These are phyloP conservation scores for Triglochin maritima DNA, from an alignment of 106 monocot species.

Conservation along the genomic window DNA sequence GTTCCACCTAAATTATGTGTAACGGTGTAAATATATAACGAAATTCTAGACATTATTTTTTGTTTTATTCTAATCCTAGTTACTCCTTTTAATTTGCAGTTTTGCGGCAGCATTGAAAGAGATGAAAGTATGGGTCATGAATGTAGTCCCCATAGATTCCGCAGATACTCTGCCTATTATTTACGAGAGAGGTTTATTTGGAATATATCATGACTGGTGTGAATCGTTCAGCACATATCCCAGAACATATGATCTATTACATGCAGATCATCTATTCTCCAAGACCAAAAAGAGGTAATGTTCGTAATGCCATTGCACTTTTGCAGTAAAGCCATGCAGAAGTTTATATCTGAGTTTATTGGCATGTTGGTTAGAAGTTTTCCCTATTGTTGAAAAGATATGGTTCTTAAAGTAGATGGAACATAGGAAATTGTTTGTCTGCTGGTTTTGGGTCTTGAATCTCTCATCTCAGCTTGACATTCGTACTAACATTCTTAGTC, in stretches of 20 bases:
- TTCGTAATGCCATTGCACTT: neutral
- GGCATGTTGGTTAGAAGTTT: neutral
- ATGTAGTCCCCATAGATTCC: conserved; percentile 70
- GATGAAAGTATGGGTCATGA: conserved; percentile 92
- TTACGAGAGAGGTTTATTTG: conserved; percentile 23
- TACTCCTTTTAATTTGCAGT: conserved; percentile 26
- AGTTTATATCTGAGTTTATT: neutral
- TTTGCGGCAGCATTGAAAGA: conserved; percentile 71
- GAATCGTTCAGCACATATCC: conserved; percentile 94
- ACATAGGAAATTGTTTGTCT: too few species aligned
- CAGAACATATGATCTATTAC: conserved; percentile 85
- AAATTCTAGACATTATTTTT: neutral
- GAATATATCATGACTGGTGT: conserved; percentile 28
- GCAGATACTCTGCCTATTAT: conserved; percentile 43
- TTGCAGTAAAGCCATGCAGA: neutral
- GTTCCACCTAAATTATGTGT: neutral
- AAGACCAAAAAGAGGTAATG: conserved; percentile 49
- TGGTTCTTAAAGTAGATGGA: too few species aligned
- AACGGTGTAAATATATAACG: neutral
- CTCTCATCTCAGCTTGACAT: too few species aligned
- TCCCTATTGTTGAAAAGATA: too few species aligned
- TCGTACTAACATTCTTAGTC: too few species aligned
- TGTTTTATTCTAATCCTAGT: neutral
- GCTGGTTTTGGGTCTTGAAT: too few species aligned
- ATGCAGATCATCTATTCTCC: conserved; percentile 93